Percentiles rank a stretch among this genome's conserved stretches.
Evolutionary conservation across 768 basidiomycete genomes (phyloP).

Genomic region (Coprinopsis strossmayeri): DNA sequence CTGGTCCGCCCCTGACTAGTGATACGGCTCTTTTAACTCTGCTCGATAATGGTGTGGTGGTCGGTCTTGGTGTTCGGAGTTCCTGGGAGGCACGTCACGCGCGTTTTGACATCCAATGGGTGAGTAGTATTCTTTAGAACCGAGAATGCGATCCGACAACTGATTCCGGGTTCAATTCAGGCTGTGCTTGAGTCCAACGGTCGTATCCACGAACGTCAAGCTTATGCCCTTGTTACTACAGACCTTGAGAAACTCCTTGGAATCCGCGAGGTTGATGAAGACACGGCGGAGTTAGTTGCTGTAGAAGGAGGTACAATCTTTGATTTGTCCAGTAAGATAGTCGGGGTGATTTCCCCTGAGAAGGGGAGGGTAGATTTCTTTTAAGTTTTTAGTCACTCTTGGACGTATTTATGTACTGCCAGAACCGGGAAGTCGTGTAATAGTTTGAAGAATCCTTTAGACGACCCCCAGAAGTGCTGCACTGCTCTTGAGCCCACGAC

Average conservation of each 20-base stretch:
- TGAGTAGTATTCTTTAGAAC: conserved; percentile 25
- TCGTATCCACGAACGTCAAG: conserved; percentile 32
- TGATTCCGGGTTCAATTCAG: conserved; percentile 17
- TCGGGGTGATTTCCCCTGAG: conserved; percentile 49
- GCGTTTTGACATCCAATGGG: conserved; percentile 78
- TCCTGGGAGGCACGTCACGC: conserved; percentile 72
- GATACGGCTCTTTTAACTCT: conserved; percentile 58
- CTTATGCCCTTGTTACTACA: conserved; percentile 37
- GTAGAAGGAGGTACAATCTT: conserved; percentile 54
- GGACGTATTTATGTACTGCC: not conserved
- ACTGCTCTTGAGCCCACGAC: conserved; percentile 58
- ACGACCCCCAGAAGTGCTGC: conserved; percentile 67
- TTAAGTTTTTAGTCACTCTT: conserved; percentile 14
- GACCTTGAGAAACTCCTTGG: conserved; percentile 37
- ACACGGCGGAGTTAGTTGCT: conserved; percentile 53
- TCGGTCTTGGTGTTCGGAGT: conserved; percentile 63
- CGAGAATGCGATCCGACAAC: conserved; percentile 3
- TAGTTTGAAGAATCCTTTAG: conserved; percentile 18
- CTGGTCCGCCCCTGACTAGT: conserved; percentile 70
- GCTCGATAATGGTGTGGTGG: conserved; percentile 66
- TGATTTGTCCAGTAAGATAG: conserved; percentile 46
- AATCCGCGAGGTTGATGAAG: conserved; percentile 31
- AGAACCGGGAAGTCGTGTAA: not conserved
- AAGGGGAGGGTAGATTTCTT: conserved; percentile 47
- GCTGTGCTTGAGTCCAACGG: conserved; percentile 42